phyloP scores from a whole-genome alignment of 2,329 filamentous ascomycete species.

The Curvularia hawaiiensis region DNA sequence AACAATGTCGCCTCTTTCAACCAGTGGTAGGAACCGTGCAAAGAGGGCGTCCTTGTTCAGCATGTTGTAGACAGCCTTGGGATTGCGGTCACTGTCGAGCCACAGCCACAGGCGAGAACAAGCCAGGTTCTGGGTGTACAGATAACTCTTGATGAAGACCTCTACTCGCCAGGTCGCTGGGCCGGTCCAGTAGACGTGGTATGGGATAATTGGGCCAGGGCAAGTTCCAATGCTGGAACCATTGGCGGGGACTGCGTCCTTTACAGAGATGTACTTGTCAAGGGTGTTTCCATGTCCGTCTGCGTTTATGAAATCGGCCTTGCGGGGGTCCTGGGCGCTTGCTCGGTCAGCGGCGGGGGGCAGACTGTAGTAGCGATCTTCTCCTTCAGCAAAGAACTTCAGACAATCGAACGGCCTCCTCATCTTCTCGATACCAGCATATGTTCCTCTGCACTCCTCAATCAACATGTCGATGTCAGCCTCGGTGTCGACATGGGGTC shows the following conservation, averaged over 20 bases:
- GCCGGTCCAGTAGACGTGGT: slow-evolving; percentile 63
- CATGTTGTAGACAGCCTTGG: slow-evolving; percentile 58
- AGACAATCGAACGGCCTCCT: slow-evolving; percentile 59
- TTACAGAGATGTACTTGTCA: slow-evolving; percentile 43
- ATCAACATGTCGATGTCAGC: slow-evolving; percentile 59
- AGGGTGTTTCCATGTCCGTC: slow-evolving; percentile 51
- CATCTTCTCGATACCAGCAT: slow-evolving; percentile 61
- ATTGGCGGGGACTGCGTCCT: slow-evolving; percentile 45
- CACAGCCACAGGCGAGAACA: slow-evolving; percentile 61
- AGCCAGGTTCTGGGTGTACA: slow-evolving; percentile 62
- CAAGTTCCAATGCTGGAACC: slow-evolving; percentile 55
- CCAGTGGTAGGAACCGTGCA: slow-evolving; percentile 58
- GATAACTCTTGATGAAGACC: slow-evolving; percentile 61
- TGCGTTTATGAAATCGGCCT: slow-evolving; percentile 51
- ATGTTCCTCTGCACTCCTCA: slow-evolving; percentile 59
- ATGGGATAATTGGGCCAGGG: slow-evolving; percentile 61
- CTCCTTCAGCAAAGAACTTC: slow-evolving; percentile 55
- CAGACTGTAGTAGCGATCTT: slow-evolving; percentile 58
- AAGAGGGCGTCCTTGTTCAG: slow-evolving; percentile 58
- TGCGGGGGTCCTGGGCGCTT: slow-evolving; percentile 49
- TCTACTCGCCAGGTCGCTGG: slow-evolving; percentile 63
- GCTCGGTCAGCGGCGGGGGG: slow-evolving; percentile 50
- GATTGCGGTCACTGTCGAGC: slow-evolving; percentile 60
- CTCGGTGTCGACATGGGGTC: slow-evolving; percentile 59
- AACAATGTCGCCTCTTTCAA: slow-evolving; percentile 59